These are phyloP conservation scores for Geotrichum ghanense DNA, from an alignment of 805 yeast genomes.

Conservation along the genomic window DNA sequence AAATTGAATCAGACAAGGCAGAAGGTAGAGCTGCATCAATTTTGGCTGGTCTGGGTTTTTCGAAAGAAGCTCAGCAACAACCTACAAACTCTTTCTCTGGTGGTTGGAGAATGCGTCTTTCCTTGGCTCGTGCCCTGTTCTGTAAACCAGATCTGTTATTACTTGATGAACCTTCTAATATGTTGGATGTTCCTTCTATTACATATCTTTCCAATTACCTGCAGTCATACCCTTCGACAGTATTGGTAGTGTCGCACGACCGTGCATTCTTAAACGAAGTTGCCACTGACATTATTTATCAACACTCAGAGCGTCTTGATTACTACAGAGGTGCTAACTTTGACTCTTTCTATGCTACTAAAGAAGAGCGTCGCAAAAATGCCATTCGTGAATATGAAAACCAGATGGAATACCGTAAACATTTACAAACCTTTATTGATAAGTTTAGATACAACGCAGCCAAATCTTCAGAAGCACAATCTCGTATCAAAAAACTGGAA, in stretches of 20 bases:
- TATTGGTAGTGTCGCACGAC: slow-evolving; percentile 94
- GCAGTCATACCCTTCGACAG: slow-evolving; percentile 84
- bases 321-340: slow-evolving; percentile 87
- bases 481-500: slow-evolving; percentile 92
- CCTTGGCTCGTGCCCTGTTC: slow-evolving; percentile 95
- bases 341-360: slow-evolving; percentile 83
- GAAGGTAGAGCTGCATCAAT: slow-evolving; percentile 95
- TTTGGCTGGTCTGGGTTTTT: slow-evolving; percentile 85
- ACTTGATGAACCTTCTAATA: slow-evolving; percentile 98
- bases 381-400: slow-evolving; percentile 92
- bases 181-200: slow-evolving; percentile 99
- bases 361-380: slow-evolving; percentile 90
- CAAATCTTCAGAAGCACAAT: slow-evolving; percentile 93
- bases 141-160: slow-evolving; percentile 90
- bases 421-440: slow-evolving; percentile 89
- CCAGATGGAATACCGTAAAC: slow-evolving; percentile 92
- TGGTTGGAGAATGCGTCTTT: slow-evolving; percentile 99
- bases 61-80: slow-evolving; percentile 68
- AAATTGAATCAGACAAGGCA: slow-evolving; percentile 96
- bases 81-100: slow-evolving; percentile 93
- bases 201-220: slow-evolving; percentile 85
- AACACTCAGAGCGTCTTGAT: slow-evolving; percentile 93
- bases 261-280: slow-evolving; percentile 94
- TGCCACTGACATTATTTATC: slow-evolving; percentile 96
- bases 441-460: slow-evolving; percentile 97